Evolutionary conservation across 192 early-diverging fungal species (phyloP), one percentile per base, ranked within the genome.

Genomic region (Linnemannia zychae): DNA sequence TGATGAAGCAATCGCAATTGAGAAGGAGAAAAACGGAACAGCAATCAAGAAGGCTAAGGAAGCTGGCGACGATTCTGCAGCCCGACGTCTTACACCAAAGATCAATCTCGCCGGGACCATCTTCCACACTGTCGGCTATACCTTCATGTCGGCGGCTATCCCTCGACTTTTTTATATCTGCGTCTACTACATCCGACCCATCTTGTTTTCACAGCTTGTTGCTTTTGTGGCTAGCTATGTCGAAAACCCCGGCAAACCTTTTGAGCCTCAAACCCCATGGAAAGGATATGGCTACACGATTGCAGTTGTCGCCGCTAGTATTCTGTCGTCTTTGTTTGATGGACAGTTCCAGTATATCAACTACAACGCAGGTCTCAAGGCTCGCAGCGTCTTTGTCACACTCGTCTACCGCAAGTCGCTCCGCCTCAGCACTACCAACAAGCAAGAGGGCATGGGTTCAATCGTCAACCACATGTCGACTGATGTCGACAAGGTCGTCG

Each of bases 381-480:
- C 91, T 16, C 91, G 91, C 7, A 82, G 86, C 13, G 87, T 89
- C 7, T 69, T 94, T 15, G 89, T 88, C 4, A 88, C 81, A n/a
- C 77, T 88, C 34, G 87, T 93, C 33, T 94, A 93, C 79, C 89
- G 90, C 20, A 94, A 94, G 81, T 73, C 92, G 24, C 71, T 93
- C 46, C 78, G 79, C 1, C 75, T 94, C 18, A 80, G 83, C 40
- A 78, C 92, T 4, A 87, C 92, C 38, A 74, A 75, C 69, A 90
- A 91, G 63, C 87, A 91, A 63, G 92, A 92, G 66, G 91, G 90
- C 70, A 80, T 89, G 71, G 94, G 94, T 0, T 81, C 88, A 60
- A 90, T 95, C 49, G 92, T 91, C 70, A 95, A 91, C 71, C 81
- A 93, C 12, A 90, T 95, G 47, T 83, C 89, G 18, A 90, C 91